Evolutionary conservation across 495 filamentous ascomycete genomes (phyloP), one percentile per base, ranked within the genome.

Genomic region (Aspergillus indologenus): DNA sequence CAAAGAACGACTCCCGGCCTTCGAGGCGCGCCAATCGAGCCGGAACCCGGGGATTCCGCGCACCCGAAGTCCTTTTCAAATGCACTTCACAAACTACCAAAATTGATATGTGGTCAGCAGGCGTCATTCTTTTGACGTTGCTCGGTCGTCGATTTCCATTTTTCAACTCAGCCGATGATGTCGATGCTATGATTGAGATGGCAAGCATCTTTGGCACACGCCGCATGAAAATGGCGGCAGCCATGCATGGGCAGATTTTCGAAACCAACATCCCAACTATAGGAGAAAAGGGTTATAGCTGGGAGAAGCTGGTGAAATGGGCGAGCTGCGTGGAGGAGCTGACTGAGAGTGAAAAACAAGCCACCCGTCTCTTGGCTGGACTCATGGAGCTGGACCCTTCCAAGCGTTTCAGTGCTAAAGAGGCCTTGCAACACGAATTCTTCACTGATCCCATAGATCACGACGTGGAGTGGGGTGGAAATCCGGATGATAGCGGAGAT

Each of bases 161-260:
- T 76, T 98, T 98, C 81, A 96, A 98, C 75, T 93, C 89, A 42
- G 87, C 91, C 14, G 94, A 98, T 68, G 94, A 98, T 62, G 85
- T 98, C 51, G 94, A 98, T 65, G 94, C 95, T 24, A 88, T 96
- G 82, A 91, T 98, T 56, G 94, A 98, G 70, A 94, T 98, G 61
- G 88, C 92, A 18, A 94, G 91, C 54, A 95, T 98, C 47, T 96
- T 97, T 70, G 94, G 94, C n/a, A 81, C 79, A 17, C 81, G 79
- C 62, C 81, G 84, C 46, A 97, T 98, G 94, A 88, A 87, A 61
- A 67, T 80, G 15, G 87, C 86, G n/a, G 91, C 90, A 0, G 79
- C 85, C 24, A 77, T 96, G 58, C 94, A 98, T 65, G 94, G 93
- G 0, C 82, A 87, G 55, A 81, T 95, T 18, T 92, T 97, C 61